Evolutionary conservation across 1,284 basidiomycete genomes (phyloP).

Genomic region (Caloboletus inedulis): DNA sequence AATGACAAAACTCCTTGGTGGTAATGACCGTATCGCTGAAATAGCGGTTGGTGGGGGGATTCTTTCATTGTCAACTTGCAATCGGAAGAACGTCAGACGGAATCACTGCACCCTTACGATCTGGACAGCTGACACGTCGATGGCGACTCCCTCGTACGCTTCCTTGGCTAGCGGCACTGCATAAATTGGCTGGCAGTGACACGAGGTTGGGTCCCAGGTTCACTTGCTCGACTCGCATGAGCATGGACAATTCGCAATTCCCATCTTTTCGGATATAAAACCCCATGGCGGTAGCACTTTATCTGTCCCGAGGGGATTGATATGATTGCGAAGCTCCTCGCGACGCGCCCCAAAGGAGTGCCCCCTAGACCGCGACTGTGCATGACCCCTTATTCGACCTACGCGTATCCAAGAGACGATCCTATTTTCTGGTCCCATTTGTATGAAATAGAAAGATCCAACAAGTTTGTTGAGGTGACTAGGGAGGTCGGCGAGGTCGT

Average conservation of each 20-base stretch:
- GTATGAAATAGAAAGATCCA: slow-evolving; percentile 6
- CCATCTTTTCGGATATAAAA: slow-evolving; percentile 9
- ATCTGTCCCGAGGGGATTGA: slow-evolving; percentile 8
- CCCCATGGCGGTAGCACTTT: slow-evolving; percentile 2
- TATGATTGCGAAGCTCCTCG: slow-evolving; percentile 3
- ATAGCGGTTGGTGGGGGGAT: not conserved
- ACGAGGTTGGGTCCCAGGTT: not conserved
- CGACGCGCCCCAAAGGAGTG: slow-evolving; percentile 6
- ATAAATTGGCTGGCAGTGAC: not conserved
- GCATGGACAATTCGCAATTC: not conserved
- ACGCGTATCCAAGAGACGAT: not conserved
- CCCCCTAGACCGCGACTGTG: not conserved
- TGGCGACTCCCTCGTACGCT: slow-evolving; percentile 3
- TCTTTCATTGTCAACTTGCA: slow-evolving; percentile 11
- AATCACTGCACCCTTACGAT: slow-evolving; percentile 3
- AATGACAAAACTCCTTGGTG: slow-evolving; percentile 6
- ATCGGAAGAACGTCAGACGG: slow-evolving; percentile 2
- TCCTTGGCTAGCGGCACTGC: not conserved
- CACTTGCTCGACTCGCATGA: slow-evolving; percentile 13
- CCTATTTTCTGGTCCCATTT: slow-evolving; percentile 6
- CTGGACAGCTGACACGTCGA: slow-evolving; percentile 10
- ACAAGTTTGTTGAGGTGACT: not conserved
- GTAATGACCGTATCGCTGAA: slow-evolving; percentile 3
- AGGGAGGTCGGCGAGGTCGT: slow-evolving; percentile 8
- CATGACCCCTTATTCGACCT: slow-evolving; percentile 6